phyloP scores from a whole-genome alignment of 2,329 filamentous ascomycete species.

The Cercospora sesami region DNA sequence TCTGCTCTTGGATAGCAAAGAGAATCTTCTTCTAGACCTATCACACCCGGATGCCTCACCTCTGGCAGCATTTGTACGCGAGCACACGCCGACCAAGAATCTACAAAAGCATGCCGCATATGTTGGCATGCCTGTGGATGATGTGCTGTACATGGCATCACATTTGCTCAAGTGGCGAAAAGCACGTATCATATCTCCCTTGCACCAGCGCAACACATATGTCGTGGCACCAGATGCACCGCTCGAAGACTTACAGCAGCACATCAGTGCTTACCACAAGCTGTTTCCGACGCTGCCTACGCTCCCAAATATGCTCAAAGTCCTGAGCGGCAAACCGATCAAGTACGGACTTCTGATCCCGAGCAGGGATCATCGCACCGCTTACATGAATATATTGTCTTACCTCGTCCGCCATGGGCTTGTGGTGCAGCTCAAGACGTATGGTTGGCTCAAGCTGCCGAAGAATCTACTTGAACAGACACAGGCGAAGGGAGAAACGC shows the following conservation, averaged over 20 bases:
- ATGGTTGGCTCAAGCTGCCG: conserved; percentile 68
- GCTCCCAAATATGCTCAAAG: conserved; percentile 81
- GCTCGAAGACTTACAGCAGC: conserved; percentile 66
- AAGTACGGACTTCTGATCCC: conserved; percentile 83
- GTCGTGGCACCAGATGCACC: conserved; percentile 90
- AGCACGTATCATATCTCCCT: conserved; percentile 84
- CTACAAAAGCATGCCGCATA: conserved; percentile 71
- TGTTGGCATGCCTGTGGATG: conserved; percentile 71
- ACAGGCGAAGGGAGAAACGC: not conserved
- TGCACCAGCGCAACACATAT: conserved; percentile 87
- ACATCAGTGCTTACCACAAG: conserved; percentile 70
- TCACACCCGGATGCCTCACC: conserved; percentile 72
- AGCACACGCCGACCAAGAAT: conserved; percentile 61
- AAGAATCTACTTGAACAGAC: conserved; percentile 62
- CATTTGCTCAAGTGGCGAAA: conserved; percentile 96
- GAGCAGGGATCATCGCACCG: conserved; percentile 79
- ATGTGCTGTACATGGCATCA: conserved; percentile 83
- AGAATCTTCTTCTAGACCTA: conserved; percentile 70
- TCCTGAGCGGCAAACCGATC: conserved; percentile 75
- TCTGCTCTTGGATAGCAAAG: conserved; percentile 78
- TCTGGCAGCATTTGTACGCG: conserved; percentile 70
- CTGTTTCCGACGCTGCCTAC: conserved; percentile 81
- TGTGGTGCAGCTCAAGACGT: conserved; percentile 90
- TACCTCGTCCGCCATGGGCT: conserved; percentile 92
- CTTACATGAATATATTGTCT: conserved; percentile 86